Base-by-base conservation (phyloP, 352 stramenopile species). In the Phytophthora tubulina region DNA sequence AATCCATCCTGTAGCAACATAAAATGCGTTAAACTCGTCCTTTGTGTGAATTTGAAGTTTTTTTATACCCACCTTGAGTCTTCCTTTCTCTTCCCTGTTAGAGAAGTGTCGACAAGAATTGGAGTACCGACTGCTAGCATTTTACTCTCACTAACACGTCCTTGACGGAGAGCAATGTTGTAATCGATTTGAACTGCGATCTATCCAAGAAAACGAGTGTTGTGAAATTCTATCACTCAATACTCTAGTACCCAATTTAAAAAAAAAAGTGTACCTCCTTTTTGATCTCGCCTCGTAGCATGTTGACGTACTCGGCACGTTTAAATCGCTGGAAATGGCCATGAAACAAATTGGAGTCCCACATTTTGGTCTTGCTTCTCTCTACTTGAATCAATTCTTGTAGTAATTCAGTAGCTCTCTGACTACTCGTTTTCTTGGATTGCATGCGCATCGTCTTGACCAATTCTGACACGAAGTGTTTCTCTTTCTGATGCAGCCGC, bases 371-470 rank as follows among this genome's bases (percentile, higher is more conserved):
- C 6, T 73, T 81, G 38, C 80, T 94, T 52, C 65, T 80, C 36
- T 94, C 86, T 7, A 94, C 84, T 7, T 74, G 52, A 13, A 93
- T 78, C 1, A 95, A 75, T 57, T 94, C 88, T 53, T 91, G 64
- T 1, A 95, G 52, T 1, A 95, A 44, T 30, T 88, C 76, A 3
- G 80, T 83, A 3, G 70, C 80, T 13, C 88, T 64, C 41, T 93
- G 80, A 38, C 78, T 89, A 11, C 73, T 90, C 2, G 73, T 88
- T 39, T 87, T 77, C 54, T 90, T 88, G 0, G 81, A 72, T 57
- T 95, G 86, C 71, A 92, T 80, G 2, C 86, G 75, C 30, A 95
- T 69, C 2, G 80, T 93, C 54, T 94, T 94, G 9, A 94, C 77
- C 5, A 93, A 44, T 41, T 95, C 86, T 0, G 88, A 94, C 0